These are phyloP conservation scores for Elongisporangium senticosum DNA, from an alignment of 352 stramenopile genomes.

Conservation along the genomic window DNA sequence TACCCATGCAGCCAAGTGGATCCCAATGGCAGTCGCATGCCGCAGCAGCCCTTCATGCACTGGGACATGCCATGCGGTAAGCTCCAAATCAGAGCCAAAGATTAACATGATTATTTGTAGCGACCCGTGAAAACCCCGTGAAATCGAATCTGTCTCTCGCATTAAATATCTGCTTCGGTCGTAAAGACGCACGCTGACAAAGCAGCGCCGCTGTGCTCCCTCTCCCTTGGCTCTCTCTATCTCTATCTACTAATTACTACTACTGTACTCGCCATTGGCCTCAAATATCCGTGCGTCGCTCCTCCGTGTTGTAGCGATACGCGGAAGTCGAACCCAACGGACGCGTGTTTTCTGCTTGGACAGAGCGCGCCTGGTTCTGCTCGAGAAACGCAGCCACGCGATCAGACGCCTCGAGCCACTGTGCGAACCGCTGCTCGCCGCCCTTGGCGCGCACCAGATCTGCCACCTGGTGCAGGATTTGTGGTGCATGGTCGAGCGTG, in stretches of 20 bases:
- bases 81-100: background rate
- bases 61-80: background rate
- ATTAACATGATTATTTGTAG: background rate
- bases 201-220: background rate
- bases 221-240: background rate
- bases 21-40: background rate
- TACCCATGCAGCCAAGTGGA: background rate
- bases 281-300: conserved; percentile 60
- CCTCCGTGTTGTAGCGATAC: conserved; percentile 58
- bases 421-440: conserved; percentile 17
- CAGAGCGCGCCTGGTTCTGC: conserved; percentile 32
- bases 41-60: background rate
- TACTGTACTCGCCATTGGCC: background rate
- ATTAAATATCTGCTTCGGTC: background rate
- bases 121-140: background rate
- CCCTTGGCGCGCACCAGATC: conserved; percentile 43
- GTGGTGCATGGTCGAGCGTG: conserved; percentile 32
- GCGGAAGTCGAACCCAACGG: conserved; percentile 4
- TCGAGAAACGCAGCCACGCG: conserved; percentile 50
- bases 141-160: background rate
- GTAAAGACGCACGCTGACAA: background rate
- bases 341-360: conserved; percentile 5
- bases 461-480: conserved; percentile 39
- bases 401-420: background rate
- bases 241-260: background rate